Evolutionary conservation across 148 eudicot species (phyloP).

Genomic region (Heliosperma pusillum): DNA sequence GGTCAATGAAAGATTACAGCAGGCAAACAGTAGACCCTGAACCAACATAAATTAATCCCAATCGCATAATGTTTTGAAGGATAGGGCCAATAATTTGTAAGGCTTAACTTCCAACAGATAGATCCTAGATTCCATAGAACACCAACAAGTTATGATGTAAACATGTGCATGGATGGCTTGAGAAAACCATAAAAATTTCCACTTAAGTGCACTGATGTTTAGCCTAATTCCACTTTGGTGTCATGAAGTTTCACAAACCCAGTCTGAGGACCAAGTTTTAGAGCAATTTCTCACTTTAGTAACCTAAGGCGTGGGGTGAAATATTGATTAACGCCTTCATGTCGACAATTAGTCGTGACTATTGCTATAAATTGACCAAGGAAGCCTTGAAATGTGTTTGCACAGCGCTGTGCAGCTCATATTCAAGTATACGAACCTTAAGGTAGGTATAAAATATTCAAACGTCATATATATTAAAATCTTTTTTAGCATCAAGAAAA

Average conservation of each 20-base stretch:
- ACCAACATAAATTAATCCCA: slow-evolving; percentile 1
- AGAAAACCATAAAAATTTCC: background rate
- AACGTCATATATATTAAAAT: background rate
- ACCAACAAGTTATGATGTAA: background rate
- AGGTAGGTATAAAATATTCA: background rate
- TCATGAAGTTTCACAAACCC: no score
- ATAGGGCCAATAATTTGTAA: background rate
- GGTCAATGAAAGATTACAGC: background rate
- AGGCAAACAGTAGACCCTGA: background rate
- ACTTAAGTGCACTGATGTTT: no score
- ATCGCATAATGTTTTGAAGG: background rate
- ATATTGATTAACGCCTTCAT: no score
- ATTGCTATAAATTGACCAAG: no score
- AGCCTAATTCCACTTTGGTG: no score
- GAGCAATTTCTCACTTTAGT: no score
- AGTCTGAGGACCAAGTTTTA: no score
- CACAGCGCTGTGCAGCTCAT: no score
- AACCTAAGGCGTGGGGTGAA: no score
- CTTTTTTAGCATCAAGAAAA: background rate
- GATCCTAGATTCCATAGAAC: background rate
- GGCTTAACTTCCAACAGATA: background rate
- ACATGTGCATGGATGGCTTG: background rate
- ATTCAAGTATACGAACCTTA: no score
- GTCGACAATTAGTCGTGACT: no score
- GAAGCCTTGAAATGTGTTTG: background rate